phyloP scores from a whole-genome alignment of 345 rosid species.

The Syzygium jambos region DNA sequence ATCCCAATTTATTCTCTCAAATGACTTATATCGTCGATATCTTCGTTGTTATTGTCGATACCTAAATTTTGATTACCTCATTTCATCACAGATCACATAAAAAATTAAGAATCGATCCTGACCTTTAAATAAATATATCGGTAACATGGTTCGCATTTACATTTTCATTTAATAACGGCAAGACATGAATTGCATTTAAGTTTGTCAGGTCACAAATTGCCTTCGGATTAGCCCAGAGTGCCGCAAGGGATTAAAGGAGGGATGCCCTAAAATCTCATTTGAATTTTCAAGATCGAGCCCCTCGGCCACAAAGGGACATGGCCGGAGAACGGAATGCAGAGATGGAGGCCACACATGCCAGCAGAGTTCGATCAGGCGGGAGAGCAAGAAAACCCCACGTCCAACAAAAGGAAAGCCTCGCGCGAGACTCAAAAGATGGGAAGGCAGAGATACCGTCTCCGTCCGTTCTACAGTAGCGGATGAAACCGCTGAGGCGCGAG shows the following conservation, averaged over 20 bases:
- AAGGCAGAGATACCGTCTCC: not conserved
- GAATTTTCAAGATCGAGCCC: not conserved
- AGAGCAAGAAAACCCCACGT: not conserved
- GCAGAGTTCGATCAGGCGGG: not conserved
- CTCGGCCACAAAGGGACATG: not conserved
- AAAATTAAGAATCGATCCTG: not conserved
- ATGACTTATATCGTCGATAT: no score
- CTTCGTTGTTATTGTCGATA: not conserved
- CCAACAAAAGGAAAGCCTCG: not conserved
- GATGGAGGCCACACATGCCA: fast-evolving
- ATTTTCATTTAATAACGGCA: not conserved
- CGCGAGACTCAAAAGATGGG: not conserved
- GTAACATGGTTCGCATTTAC: not conserved
- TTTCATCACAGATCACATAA: not conserved
- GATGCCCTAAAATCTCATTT: not conserved
- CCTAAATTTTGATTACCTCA: not conserved
- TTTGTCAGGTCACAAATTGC: not conserved
- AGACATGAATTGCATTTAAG: not conserved
- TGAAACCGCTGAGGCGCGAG: not conserved
- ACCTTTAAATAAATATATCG: not conserved
- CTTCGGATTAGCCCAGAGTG: not conserved
- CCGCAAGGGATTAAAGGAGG: not conserved
- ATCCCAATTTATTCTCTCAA: no score
- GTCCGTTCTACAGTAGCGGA: not conserved
- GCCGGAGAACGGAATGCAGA: not conserved